phyloP scores from a whole-genome alignment of 179 eudicot species.

The Dionaea muscipula region DNA sequence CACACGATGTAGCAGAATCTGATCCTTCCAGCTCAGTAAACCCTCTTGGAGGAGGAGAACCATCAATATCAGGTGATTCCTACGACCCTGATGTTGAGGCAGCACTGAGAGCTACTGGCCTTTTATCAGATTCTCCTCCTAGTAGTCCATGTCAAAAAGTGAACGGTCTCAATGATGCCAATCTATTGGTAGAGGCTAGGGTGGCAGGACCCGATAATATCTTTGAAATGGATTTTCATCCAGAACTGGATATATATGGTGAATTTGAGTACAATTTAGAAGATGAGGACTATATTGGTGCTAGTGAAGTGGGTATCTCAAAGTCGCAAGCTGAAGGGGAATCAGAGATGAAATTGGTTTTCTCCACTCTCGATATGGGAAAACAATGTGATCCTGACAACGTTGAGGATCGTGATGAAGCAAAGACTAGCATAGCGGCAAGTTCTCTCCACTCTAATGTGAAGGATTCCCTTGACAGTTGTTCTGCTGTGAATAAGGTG shows the following conservation, averaged over 20 bases:
- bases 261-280: conserved; percentile 87
- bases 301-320: conserved; percentile 28
- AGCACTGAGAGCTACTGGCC: conserved; percentile 78
- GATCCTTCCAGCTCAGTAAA: conserved; percentile 19
- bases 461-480: conserved; percentile 15
- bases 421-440: conserved; percentile 4
- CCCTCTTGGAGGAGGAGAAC: conserved; percentile 17
- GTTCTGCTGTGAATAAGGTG: conserved; percentile 13
- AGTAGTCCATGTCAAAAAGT: conserved; percentile 37
- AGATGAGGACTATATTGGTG: conserved; percentile 62
- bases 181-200: conserved; percentile 12
- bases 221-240: conserved; percentile 59
- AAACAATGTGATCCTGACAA: conserved; percentile 15
- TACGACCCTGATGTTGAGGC: conserved; percentile 44
- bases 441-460: conserved; percentile 16
- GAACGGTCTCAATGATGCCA: conserved; percentile 17
- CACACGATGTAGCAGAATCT: conserved; percentile 23
- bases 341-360: conserved; percentile 69
- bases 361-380: conserved; percentile 39
- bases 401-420: conserved; percentile 15
- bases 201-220: conserved; percentile 42
- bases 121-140: conserved; percentile 79
- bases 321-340: conserved; percentile 37
- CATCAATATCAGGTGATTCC: conserved; percentile 19
- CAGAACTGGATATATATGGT: conserved; percentile 88